Evolutionary conservation across 2,329 filamentous ascomycete genomes (phyloP).

Genomic region (Penicillium sp.): DNA sequence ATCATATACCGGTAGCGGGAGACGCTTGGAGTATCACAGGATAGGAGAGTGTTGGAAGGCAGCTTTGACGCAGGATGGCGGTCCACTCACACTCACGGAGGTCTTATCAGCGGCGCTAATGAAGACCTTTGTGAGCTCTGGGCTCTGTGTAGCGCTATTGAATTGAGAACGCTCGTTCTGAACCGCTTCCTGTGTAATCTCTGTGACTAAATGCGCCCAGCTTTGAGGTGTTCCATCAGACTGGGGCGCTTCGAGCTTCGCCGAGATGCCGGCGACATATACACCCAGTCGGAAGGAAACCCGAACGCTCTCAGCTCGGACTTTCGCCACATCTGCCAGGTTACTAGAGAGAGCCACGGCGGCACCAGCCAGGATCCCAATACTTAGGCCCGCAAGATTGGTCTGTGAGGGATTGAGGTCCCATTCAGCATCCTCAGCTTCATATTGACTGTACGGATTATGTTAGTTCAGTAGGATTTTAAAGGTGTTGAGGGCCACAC

Average conservation of each 20-base stretch:
- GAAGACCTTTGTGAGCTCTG: too few species aligned
- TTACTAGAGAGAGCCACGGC: slow-evolving; percentile 49
- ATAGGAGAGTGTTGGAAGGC: too few species aligned
- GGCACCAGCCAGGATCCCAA: slow-evolving; percentile 51
- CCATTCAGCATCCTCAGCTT: slow-evolving; percentile 31
- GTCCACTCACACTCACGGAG: too few species aligned
- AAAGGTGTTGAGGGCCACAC: slow-evolving; percentile 7
- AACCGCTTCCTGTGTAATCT: too few species aligned
- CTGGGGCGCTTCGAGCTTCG: slow-evolving; percentile 45
- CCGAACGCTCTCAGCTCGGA: slow-evolving; percentile 50
- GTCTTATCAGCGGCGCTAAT: too few species aligned
- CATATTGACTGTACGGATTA: slow-evolving; percentile 30
- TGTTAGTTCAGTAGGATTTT: background rate
- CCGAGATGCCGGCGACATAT: slow-evolving; percentile 9
- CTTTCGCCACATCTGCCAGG: slow-evolving; percentile 45
- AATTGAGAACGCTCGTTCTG: too few species aligned
- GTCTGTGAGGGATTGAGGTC: slow-evolving; percentile 26
- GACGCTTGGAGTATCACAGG: background rate
- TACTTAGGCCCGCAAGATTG: slow-evolving; percentile 49
- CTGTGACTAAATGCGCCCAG: too few species aligned
- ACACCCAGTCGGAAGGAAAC: slow-evolving; percentile 53
- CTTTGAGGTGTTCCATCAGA: slow-evolving; percentile 10
- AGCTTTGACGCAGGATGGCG: too few species aligned
- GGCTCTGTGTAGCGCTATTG: too few species aligned
- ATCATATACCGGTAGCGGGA: background rate